These are phyloP conservation scores for Trichoderma gracile DNA, from an alignment of 2,329 filamentous ascomycete species.

Conservation along the genomic window DNA sequence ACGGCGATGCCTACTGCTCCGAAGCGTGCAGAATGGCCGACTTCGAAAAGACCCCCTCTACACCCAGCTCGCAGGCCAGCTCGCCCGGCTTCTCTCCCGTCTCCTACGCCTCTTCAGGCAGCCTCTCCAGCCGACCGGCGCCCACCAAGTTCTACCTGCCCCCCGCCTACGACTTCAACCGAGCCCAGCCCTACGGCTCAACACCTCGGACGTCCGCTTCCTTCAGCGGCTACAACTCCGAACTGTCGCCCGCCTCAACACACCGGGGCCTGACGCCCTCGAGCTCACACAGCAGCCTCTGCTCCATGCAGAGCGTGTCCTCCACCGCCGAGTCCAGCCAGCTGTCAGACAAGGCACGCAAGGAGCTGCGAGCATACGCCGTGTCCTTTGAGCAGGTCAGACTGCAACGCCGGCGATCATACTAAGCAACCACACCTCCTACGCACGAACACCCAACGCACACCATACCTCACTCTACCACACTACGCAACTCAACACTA, in stretches of 20 bases:
- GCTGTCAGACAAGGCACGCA: slow-evolving; percentile 74
- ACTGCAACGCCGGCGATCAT: slow-evolving; percentile 57
- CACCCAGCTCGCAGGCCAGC: slow-evolving; percentile 58
- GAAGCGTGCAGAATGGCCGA: slow-evolving; percentile 88
- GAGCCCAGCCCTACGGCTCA: slow-evolving; percentile 58
- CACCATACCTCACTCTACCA: not conserved
- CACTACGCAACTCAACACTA: slow-evolving; percentile 39
- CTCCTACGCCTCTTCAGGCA: slow-evolving; percentile 53
- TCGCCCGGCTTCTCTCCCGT: slow-evolving; percentile 55
- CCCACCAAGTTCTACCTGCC: slow-evolving; percentile 64
- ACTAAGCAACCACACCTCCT: slow-evolving; percentile 41
- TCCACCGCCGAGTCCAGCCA: slow-evolving; percentile 52
- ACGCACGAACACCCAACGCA: not conserved
- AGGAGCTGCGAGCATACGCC: slow-evolving; percentile 81
- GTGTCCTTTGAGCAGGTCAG: slow-evolving; percentile 85
- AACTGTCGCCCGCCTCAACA: slow-evolving; percentile 23
- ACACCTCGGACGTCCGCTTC: slow-evolving; percentile 45
- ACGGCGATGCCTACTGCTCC: slow-evolving; percentile 83
- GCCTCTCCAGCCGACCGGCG: slow-evolving; percentile 27
- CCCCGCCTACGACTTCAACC: slow-evolving; percentile 73
- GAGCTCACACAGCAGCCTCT: slow-evolving; percentile 81
- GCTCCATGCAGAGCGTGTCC: slow-evolving; percentile 68
- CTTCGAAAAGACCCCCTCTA: slow-evolving; percentile 67
- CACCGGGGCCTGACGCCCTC: slow-evolving; percentile 63
- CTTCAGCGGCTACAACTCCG: slow-evolving; percentile 33